Evolutionary conservation across 2,329 filamentous ascomycete species (phyloP), one percentile per base, ranked within the genome.

Genomic region (Fusarium sp.): DNA sequence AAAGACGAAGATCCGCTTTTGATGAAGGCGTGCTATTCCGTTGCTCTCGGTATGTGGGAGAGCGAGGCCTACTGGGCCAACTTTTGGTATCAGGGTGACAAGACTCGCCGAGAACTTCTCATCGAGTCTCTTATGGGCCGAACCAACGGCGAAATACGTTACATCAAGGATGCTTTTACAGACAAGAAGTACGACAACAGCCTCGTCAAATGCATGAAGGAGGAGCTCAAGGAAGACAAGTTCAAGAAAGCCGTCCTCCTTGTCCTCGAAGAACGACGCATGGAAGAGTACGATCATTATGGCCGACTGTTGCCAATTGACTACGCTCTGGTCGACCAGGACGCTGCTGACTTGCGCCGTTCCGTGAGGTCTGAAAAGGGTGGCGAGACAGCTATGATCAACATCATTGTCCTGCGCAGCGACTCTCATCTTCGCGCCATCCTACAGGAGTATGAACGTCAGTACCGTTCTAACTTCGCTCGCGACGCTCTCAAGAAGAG

Each of bases 41-140:
- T 93, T 4, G 94, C 95, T 1, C 87, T 98, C 1, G 96, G 96
- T 12, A 87, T 88, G 53, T 98, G 94, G 91, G 96, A 98, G 81
- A 91, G 90, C 72, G 96, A 99, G 79, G 93, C 93, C 1, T 97
- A 97, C 84, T 99, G 96, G 94, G 94, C 95, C 63, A 98, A 98
- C 79, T 97, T 93, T 80, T 98, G 94, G 91, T 98, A 98, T 81
- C 95, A 98, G 77, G 91, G 91, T 37, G 92, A 95, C 79, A 92
- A 91, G 74, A 93, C 91, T 10, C 88, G 93, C 5, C 89, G 94
- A 8, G 95, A 98, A 79, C 85, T 99, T 35, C 87, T 99, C 54
- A 98, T 98, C 74, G 96, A 99, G 80, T 89, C 91, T 8, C 86
- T 99, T 21, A 97, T 98, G 89, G 96, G 96, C 0, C 89, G 94